These are phyloP conservation scores for Candida oleophila DNA, from an alignment of 805 yeast genomes.

Conservation along the genomic window DNA sequence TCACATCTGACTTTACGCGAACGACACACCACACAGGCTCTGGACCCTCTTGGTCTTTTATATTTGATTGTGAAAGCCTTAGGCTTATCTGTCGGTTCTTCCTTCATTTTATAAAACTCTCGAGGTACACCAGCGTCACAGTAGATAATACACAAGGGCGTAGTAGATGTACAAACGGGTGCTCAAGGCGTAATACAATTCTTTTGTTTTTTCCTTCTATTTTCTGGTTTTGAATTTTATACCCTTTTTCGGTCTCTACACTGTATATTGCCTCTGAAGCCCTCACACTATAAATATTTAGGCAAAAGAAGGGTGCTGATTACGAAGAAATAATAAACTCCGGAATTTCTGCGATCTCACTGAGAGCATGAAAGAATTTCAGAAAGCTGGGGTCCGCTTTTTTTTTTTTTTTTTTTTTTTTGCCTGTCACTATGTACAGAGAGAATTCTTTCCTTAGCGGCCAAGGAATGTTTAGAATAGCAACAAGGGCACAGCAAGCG, in stretches of 20 bases:
- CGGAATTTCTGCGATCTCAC: neutral
- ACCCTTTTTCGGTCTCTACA: too few relatives aligned
- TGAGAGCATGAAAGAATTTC: neutral
- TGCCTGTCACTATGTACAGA: neutral
- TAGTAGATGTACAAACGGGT: neutral
- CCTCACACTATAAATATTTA: too few relatives aligned
- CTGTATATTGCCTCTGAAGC: too few relatives aligned
- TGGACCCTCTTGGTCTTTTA: constrained; percentile 59
- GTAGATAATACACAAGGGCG: neutral
- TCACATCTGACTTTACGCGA: constrained; percentile 80
- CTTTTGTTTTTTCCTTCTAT: too few relatives aligned
- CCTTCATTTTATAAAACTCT: constrained; percentile 1
- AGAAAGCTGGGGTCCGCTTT: neutral
- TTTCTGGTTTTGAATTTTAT: too few relatives aligned
- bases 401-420: too few relatives aligned
- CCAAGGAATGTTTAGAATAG: too few relatives aligned
- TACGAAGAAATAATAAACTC: neutral
- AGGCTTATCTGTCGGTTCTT: constrained; percentile 25
- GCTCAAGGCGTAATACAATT: too few relatives aligned
- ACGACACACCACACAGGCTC: constrained; percentile 79
- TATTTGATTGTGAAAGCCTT: constrained; percentile 47
- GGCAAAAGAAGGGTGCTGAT: neutral
- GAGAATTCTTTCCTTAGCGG: too few relatives aligned
- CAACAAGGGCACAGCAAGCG: too few relatives aligned
- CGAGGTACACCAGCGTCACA: too few relatives aligned